Percentiles rank a stretch among this genome's conserved stretches.
These are phyloP conservation scores for Colletotrichum shisoi DNA, from an alignment of 2,329 filamentous ascomycete genomes.

Conservation along the genomic window DNA sequence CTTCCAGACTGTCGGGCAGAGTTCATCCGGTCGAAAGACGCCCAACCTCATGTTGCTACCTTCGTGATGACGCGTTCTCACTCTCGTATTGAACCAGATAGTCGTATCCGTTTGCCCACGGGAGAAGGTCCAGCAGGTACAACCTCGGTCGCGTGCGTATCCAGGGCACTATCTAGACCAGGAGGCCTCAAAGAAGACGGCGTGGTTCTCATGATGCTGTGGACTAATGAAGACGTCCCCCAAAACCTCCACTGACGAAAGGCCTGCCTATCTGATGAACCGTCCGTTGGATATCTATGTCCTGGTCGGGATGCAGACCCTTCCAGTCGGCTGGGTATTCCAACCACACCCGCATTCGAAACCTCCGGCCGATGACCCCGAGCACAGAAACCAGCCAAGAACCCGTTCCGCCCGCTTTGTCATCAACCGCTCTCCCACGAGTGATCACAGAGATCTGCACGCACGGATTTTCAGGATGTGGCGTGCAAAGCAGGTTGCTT, in stretches of 20 bases:
- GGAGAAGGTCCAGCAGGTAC: background rate
- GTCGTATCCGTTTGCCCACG: constrained; percentile 8
- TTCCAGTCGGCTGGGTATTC: constrained; percentile 46
- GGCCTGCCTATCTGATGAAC: background rate
- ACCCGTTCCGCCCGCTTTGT: constrained; percentile 41
- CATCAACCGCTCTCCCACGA: constrained; percentile 41
- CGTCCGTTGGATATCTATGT: constrained; percentile 45
- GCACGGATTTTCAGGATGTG: constrained; percentile 44
- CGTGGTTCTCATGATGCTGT: no score
- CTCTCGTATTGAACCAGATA: background rate
- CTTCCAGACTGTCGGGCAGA: background rate
- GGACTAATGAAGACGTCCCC: background rate
- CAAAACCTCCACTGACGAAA: background rate
- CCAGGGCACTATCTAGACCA: background rate
- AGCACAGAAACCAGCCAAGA: constrained; percentile 26
- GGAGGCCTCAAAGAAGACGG: no score
- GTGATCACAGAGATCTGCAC: constrained; percentile 41
- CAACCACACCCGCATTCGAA: constrained; percentile 41
- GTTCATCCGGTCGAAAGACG: constrained; percentile 9
- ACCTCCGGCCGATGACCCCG: background rate
- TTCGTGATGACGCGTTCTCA: constrained; percentile 20
- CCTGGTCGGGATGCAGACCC: constrained; percentile 45
- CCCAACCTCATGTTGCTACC: background rate
- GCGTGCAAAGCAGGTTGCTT: constrained; percentile 43
- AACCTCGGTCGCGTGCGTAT: background rate